Base-by-base conservation (phyloP, 192 early-diverging fungal genomes). In the Coemansia javaensis region DNA sequence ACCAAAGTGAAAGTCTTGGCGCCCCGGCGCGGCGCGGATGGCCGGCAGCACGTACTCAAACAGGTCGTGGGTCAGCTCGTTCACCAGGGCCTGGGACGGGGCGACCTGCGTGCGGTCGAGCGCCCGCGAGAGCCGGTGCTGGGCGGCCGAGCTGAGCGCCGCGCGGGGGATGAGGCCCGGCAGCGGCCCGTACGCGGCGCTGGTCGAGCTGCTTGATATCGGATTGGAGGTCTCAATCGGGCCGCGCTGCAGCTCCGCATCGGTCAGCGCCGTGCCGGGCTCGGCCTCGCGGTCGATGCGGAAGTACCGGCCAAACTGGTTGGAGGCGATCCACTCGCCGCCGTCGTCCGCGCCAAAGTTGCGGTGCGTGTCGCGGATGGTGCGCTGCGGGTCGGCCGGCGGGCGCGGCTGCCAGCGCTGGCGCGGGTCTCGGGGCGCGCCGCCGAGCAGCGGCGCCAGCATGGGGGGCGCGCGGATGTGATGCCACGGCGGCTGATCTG, bases 321-420 rank as follows among this genome's bases (percentile, higher is more conserved):
- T 44, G 12, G 24, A 14, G 0, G 51, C 63, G 13, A 66, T 27
- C 63, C 55, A 66, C 24, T 53, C 56, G 17, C 63, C 63, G 15
- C 56, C 63, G 25, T 66, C 47, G 40, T 59, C 44, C 14, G 45
- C 56, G 14, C 63, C 63, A 46, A 66, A 66, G 32, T 66, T 52
- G 14, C 56, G 50, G 36, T 45, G 15, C 7, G 46, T 7, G 12
- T 46, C 40, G 31, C 34, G 25, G 15, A 58, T 46, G 1, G 31
- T 44, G 4, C 44, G 38, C 18, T 32, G 46, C 40, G 27, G 1
- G 25, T 5, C 25, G 4, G 25, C 25, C 25, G 4, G 7, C 25
- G 25, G 25, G n/a, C n/a, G n/a, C 25, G 25, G 25, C 7, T 27
- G 25, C 25, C 7, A 7, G 25, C 7, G 3, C 25, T 27, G 25